Conservation (phyloP, 164 flowering plant species). For the Macadamia tetraphylla region DNA sequence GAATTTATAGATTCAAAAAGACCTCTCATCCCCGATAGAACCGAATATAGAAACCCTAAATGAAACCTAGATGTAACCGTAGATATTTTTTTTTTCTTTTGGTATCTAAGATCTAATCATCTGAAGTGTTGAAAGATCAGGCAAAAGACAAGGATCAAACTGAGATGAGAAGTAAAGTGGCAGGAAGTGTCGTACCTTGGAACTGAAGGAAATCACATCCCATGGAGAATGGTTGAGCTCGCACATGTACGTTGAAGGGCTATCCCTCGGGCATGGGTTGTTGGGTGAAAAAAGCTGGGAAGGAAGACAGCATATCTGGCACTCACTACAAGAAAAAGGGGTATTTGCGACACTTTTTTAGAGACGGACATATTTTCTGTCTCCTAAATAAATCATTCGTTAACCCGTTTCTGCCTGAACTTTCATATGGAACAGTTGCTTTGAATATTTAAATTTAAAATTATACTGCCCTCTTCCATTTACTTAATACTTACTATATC, state of each 20-base stretch:
- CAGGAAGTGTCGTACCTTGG: too few species aligned
- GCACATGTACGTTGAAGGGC: background rate
- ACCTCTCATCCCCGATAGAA: background rate
- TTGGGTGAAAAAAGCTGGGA: background rate
- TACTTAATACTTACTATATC: too few species aligned
- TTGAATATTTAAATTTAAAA: too few species aligned
- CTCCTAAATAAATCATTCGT: too few species aligned
- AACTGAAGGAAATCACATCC: background rate
- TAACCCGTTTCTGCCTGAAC: too few species aligned
- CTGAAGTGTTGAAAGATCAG: background rate
- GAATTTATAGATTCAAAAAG: background rate
- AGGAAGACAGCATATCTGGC: background rate
- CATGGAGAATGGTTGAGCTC: slow-evolving; percentile 1
- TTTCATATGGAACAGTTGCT: too few species aligned
- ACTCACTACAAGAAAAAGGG: too few species aligned
- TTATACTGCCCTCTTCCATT: too few species aligned
- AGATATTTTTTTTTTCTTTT: background rate
- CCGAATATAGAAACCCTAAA: background rate
- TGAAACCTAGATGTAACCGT: background rate
- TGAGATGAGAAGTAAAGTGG: background rate
- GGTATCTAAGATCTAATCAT: background rate
- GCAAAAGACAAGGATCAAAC: background rate
- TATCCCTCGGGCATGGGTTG: background rate
- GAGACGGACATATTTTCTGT: too few species aligned
- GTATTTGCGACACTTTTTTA: too few species aligned